Conservation (phyloP, 352 stramenopile species). For the Thalassiosira exigua region DNA sequence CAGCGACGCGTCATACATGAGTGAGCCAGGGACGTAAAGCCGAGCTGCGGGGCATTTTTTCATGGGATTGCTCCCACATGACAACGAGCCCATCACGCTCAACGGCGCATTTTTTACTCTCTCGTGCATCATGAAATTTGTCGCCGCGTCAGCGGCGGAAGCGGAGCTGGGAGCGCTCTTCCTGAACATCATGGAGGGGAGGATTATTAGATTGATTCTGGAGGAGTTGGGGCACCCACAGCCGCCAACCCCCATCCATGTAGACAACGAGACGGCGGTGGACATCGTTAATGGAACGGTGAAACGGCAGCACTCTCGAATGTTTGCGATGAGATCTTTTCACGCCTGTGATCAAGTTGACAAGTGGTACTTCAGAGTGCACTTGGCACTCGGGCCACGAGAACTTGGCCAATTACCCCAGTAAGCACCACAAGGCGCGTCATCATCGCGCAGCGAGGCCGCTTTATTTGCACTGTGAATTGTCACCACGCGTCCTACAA, state of each 20-base stretch:
- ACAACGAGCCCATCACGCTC: not conserved
- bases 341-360: conserved; percentile 32
- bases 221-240: conserved; percentile 47
- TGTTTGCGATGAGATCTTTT: conserved; percentile 64
- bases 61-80: not conserved
- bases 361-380: not conserved
- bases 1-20: conserved; percentile 50
- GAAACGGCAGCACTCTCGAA: conserved; percentile 52
- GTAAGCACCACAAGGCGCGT: conserved; percentile 51
- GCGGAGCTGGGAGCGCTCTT: conserved; percentile 11
- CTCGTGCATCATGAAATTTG: conserved; percentile 6
- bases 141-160: conserved; percentile 7
- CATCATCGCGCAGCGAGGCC: conserved; percentile 27
- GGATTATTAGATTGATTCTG: conserved; percentile 12
- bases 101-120: not conserved
- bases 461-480: not conserved
- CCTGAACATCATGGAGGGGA: not conserved
- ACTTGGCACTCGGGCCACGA: conserved; percentile 36
- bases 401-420: conserved; percentile 50
- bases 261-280: conserved; percentile 46
- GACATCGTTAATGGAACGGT: conserved; percentile 44
- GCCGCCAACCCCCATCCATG: conserved; percentile 38
- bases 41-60: conserved; percentile 31
- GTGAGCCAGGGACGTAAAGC: conserved; percentile 14
- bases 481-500: not conserved